Conservation (phyloP, 2,329 filamentous ascomycete genomes). For the Macrophomina phaseolina region DNA sequence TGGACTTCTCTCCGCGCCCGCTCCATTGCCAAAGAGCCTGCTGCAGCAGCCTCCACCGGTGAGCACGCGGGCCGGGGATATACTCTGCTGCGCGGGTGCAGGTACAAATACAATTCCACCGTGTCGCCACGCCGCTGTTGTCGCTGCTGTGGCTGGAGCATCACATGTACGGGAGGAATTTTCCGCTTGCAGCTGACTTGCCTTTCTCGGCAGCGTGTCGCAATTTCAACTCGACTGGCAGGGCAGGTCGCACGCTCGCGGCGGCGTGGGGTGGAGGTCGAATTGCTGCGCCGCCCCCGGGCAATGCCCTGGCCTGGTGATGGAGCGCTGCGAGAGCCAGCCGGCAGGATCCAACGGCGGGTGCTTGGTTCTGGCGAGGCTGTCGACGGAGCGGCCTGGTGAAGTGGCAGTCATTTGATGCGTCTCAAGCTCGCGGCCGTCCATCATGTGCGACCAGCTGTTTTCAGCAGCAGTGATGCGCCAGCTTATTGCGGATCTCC, state of each 20-base stretch:
- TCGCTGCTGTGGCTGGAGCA: constrained; percentile 21
- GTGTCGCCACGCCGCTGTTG: constrained; percentile 17
- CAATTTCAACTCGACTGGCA: constrained; percentile 1
- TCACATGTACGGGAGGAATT: constrained; percentile 27
- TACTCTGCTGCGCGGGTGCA: background rate
- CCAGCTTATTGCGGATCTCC: constrained; percentile 17
- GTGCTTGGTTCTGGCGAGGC: constrained; percentile 8
- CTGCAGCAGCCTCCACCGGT: background rate
- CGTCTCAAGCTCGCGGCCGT: constrained; percentile 12
- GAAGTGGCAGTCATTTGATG: constrained; percentile 27
- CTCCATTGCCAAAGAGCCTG: background rate
- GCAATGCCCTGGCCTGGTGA: background rate
- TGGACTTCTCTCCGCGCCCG: constrained; percentile 23
- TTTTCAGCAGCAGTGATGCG: constrained; percentile 20
- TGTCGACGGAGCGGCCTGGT: constrained; percentile 20
- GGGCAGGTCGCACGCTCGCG: background rate
- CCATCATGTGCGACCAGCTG: constrained; percentile 26
- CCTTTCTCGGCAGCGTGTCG: constrained; percentile 20
- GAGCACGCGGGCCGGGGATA: background rate
- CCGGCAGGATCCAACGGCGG: constrained; percentile 12
- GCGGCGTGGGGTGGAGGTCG: background rate
- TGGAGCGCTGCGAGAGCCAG: constrained; percentile 6
- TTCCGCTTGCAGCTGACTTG: constrained; percentile 24
- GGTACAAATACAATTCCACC: constrained; percentile 2
- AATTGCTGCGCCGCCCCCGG: background rate